Base-by-base conservation (phyloP, 2,329 filamentous ascomycete species). In the Xylariales sp. region DNA sequence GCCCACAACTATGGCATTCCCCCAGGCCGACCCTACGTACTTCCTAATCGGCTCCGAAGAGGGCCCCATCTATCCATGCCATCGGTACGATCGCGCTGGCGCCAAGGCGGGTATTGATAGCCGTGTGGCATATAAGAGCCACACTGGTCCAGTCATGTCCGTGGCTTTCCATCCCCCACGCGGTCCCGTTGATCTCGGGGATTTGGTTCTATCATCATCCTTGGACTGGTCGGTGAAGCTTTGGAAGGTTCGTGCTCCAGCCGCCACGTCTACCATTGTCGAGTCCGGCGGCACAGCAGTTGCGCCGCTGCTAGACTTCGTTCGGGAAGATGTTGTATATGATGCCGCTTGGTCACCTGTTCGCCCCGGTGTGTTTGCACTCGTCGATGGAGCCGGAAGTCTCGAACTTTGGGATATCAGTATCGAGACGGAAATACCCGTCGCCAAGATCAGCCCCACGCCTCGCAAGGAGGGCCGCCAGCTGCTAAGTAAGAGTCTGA, bases 11-110 rank as follows among this genome's bases (percentile, higher is more conserved):
- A 86, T 98, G 66, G 87, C 88, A 13, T 98, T 98, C 66, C 93
- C 93, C 1, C 82, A 91, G 54, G 85, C 89, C 1, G 94, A 98
- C 55, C 93, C 93, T 4, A 98, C 93, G 0, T 97, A 95, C 63
- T 98, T 98, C 72, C 80, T 98, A 4, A 86, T 95, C 23, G 93
- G 94, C 28, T 95, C 90, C 19, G 93, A 98, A 67, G 93, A 98
- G 69, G 94, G 94, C 35, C 84, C 84, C 32, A 96, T 98, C 47
- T 95, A 93, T 63, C 90, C 93, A 1, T 96, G 94, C 58, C 93
- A 98, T 61, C 78, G 93, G 44, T 98, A 98, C 65, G 93, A 98
- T 63, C 87, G 94, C 46, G 93, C 94, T 5, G 93, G 93, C 41
- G 93, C 93, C 47, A 97, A 97, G 68, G 91, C 93, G 5, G 93